These are phyloP conservation scores for Serendipita sp. DNA, from an alignment of 768 basidiomycete genomes.

Conservation along the genomic window DNA sequence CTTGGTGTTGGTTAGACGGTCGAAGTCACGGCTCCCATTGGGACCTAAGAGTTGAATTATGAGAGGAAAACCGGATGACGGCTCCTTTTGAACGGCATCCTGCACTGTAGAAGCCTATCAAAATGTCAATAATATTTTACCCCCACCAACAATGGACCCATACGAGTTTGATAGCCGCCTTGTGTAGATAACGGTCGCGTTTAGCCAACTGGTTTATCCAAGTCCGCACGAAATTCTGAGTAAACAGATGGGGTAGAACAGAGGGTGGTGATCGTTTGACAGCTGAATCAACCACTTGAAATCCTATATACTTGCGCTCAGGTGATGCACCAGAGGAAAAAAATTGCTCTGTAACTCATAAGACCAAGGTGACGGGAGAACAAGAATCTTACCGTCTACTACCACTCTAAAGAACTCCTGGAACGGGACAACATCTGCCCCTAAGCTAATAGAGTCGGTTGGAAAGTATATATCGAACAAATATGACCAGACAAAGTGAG, in stretches of 20 bases:
- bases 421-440: slow-evolving; percentile 32
- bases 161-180: slow-evolving; percentile 72
- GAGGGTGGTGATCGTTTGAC: slow-evolving; percentile 46
- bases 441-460: background rate
- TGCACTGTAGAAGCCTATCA: slow-evolving; percentile 60
- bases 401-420: slow-evolving; percentile 82
- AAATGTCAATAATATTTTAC: background rate
- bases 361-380: background rate
- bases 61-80: slow-evolving; percentile 67
- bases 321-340: slow-evolving; percentile 72
- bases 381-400: slow-evolving; percentile 61
- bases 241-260: slow-evolving; percentile 76
- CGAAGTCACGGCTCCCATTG: slow-evolving; percentile 77
- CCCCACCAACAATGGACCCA: slow-evolving; percentile 15
- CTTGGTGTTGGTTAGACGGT: slow-evolving; percentile 82
- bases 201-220: slow-evolving; percentile 94
- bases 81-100: slow-evolving; percentile 53
- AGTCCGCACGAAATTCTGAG: slow-evolving; percentile 86
- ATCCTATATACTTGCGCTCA: slow-evolving; percentile 92
- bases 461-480: slow-evolving; percentile 64
- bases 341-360: slow-evolving; percentile 48
- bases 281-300: slow-evolving; percentile 73
- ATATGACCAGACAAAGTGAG: slow-evolving; percentile 84
- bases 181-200: slow-evolving; percentile 76
- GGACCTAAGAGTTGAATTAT: slow-evolving; percentile 72